Evolutionary conservation across 1,284 basidiomycete genomes (phyloP).

Genomic region (Moesziomyces parantarcticus): DNA sequence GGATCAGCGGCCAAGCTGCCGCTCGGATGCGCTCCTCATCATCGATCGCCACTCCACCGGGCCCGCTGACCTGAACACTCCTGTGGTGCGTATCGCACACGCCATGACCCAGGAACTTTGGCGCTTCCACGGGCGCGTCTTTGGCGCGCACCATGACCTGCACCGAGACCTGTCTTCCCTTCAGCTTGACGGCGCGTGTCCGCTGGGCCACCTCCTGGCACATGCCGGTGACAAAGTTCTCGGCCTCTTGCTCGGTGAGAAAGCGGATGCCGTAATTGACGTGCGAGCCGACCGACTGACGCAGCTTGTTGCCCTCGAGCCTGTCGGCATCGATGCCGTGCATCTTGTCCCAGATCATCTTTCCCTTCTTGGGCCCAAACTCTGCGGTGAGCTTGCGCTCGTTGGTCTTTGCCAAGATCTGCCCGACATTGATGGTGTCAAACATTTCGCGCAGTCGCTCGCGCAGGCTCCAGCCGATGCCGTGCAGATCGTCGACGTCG

Average conservation of each 20-base stretch:
- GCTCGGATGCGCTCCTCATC: conserved; percentile 78
- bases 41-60: conserved; percentile 73
- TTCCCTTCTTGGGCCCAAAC: conserved; percentile 83
- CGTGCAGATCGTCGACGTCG: conserved; percentile 86
- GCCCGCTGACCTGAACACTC: conserved; percentile 73
- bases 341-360: conserved; percentile 83
- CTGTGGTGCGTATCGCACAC: conserved; percentile 84
- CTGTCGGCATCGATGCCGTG: conserved; percentile 83
- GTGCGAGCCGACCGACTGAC: conserved; percentile 53
- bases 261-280: conserved; percentile 88
- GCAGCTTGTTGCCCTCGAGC: conserved; percentile 73
- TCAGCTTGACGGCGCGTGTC: conserved; percentile 76
- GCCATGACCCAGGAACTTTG: conserved; percentile 97
- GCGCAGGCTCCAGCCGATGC: conserved; percentile 76
- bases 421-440: conserved; percentile 78
- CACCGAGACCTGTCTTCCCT: conserved; percentile 78
- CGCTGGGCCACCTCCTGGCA: conserved; percentile 54
- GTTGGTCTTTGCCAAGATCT: conserved; percentile 67
- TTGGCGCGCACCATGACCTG: conserved; percentile 87
- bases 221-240: conserved; percentile 68
- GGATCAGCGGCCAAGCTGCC: conserved; percentile 82
- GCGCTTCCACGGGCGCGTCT: conserved; percentile 87
- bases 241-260: conserved; percentile 80
- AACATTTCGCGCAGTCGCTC: conserved; percentile 75
- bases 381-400: conserved; percentile 70